Evolutionary conservation across 1,284 basidiomycete species (phyloP).

Genomic region (Fistulinella cinereoalba): DNA sequence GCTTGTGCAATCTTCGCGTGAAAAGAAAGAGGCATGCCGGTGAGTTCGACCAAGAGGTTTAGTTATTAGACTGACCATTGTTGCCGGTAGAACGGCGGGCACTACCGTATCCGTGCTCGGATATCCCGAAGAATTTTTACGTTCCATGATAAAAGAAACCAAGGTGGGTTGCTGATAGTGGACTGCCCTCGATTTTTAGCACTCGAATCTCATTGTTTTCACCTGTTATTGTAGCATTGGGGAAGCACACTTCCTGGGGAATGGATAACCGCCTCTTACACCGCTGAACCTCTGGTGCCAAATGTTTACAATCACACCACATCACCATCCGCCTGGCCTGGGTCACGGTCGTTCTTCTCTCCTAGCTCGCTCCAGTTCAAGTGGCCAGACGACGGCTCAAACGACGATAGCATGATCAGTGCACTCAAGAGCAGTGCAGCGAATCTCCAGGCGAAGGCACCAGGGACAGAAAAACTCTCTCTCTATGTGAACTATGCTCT

Average conservation of each 20-base stretch:
- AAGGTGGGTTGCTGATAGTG: constrained; percentile 15
- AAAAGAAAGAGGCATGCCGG: constrained; percentile 20
- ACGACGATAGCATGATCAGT: constrained; percentile 34
- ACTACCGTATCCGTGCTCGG: constrained; percentile 20
- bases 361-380: constrained; percentile 50
- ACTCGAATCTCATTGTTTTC: not conserved
- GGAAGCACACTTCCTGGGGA: constrained; percentile 18
- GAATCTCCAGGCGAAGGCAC: constrained; percentile 38
- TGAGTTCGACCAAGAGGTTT: constrained; percentile 22
- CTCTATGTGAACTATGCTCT: constrained; percentile 58
- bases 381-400: constrained; percentile 35
- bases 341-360: constrained; percentile 41
- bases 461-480: constrained; percentile 34
- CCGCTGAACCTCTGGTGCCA: constrained; percentile 56
- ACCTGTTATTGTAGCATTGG: constrained; percentile 6
- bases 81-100: constrained; percentile 18
- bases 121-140: constrained; percentile 20
- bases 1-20: constrained; percentile 27
- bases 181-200: not conserved
- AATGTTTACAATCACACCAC: constrained; percentile 42
- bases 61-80: not conserved
- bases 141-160: constrained; percentile 15
- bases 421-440: constrained; percentile 40
- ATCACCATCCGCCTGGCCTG: constrained; percentile 48
- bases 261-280: constrained; percentile 44